phyloP scores from a whole-genome alignment of 139 green algal genomes.

The Closterium sp. region DNA sequence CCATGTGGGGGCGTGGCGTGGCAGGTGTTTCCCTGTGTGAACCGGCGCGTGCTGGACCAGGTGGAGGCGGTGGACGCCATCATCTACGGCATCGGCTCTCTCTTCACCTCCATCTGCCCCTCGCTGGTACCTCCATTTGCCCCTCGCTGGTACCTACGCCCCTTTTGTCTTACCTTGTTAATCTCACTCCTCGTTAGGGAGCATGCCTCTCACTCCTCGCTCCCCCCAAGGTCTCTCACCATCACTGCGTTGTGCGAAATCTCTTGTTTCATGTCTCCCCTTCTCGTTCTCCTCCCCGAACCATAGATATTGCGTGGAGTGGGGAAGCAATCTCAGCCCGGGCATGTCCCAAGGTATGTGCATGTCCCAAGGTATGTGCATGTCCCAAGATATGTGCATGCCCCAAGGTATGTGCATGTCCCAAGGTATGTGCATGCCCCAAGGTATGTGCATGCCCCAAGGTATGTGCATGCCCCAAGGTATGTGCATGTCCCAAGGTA shows the following conservation, averaged over 20 bases:
- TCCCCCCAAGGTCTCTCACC: too few species aligned
- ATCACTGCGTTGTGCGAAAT: too few species aligned
- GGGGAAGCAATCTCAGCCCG: slow-evolving; percentile 74
- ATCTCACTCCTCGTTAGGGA: too few species aligned
- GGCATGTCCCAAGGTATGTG: slow-evolving; percentile 59
- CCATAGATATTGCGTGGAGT: slow-evolving; percentile 63
- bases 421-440: slow-evolving; percentile 61
- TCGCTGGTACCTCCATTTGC: slow-evolving; percentile 61
- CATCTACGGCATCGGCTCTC: slow-evolving; percentile 94
- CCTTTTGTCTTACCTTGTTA: too few species aligned
- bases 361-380: slow-evolving; percentile 56
- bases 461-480: slow-evolving; percentile 62
- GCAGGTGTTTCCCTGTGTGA: slow-evolving; percentile 82
- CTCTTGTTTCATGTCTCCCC: too few species aligned
- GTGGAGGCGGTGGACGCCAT: slow-evolving; percentile 73
- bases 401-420: slow-evolving; percentile 62
- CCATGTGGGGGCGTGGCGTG: neutral
- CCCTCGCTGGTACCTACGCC: too few species aligned
- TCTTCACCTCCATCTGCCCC: slow-evolving; percentile 96
- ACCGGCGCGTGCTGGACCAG: slow-evolving; percentile 64
- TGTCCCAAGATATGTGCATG: slow-evolving; percentile 62
- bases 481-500: slow-evolving; percentile 62
- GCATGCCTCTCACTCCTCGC: too few species aligned
- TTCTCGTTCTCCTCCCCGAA: too few species aligned
- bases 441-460: slow-evolving; percentile 66